Evolutionary conservation across 306 rosid genomes (phyloP), one percentile per base, ranked within the genome.

Genomic region (Prunus fruticosa): DNA sequence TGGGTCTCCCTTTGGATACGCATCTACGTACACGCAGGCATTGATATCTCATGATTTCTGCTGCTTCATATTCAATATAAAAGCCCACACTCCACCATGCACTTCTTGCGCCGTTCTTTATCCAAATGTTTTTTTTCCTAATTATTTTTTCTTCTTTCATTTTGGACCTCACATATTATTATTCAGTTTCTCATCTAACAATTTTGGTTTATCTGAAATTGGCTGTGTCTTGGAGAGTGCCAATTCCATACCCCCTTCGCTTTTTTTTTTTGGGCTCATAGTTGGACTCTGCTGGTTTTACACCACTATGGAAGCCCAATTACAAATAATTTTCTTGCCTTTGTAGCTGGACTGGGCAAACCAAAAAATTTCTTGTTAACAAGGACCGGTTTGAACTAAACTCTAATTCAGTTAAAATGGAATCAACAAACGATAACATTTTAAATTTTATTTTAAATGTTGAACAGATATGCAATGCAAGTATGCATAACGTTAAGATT

Each of bases 31-130:
- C 43, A 64, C 11, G 34, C 32, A 58, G 62, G 53, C 80, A 76
- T 57, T 47, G 5, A 82, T 28, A 69, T 70, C 78, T 66, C 79
- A 64, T 74, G 83, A 82, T 69, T 61, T 78, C 47, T 52, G 56
- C 22, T 51, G 60, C 63, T 11, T 23, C 46, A 58, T 74, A 50
- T 80, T 74, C 56, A 51, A 13, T 65, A 56, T 73, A 64, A 51
- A 23, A 18, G 34, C 34, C 69, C 76, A 72, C 61, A 69, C 34
- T 60, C 34, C 51, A 19, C 47, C 23, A 38, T 11, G 45, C 57
- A 28, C 22, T 62, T 62, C 67, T 15, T 62, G 10, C 7, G 67
- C 3, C 20, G 15, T 28, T 25, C 67, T 14, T 28, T 15, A 62
- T 28, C 45, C 20, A 28, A 62, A 28, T 23, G 41, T 15, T 3